Percentiles rank a stretch among this genome's conserved stretches.
Conservation (phyloP, 2,329 filamentous ascomycete genomes). For the Paraconiothyrium sp. region DNA sequence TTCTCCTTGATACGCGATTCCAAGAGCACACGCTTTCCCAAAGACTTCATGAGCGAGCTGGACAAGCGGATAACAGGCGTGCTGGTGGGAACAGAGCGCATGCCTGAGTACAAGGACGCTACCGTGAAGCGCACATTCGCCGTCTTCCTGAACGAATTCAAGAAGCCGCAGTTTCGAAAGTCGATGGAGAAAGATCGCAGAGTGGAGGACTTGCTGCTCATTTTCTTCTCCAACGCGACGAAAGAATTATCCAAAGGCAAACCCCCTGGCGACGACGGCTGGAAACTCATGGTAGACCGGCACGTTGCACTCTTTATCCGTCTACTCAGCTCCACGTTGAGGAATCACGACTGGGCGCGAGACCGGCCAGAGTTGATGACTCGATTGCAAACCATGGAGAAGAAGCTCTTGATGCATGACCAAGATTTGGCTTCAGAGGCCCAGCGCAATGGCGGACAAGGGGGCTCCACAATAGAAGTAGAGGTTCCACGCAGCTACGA, state of each 20-base stretch:
- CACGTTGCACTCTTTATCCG: constrained; percentile 95
- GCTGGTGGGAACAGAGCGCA: constrained; percentile 80
- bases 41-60: constrained; percentile 74
- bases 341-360: constrained; percentile 83
- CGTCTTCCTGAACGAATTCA: constrained; percentile 92
- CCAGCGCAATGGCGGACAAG: constrained; percentile 65
- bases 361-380: constrained; percentile 85
- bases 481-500: constrained; percentile 86
- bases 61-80: constrained; percentile 84
- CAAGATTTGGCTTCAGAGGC: constrained; percentile 79
- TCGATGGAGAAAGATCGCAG: constrained; percentile 93
- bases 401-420: constrained; percentile 91
- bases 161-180: constrained; percentile 86
- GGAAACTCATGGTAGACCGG: constrained; percentile 91
- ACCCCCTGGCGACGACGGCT: constrained; percentile 80
- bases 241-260: constrained; percentile 87
- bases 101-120: constrained; percentile 91
- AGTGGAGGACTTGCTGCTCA: constrained; percentile 90
- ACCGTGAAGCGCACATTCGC: constrained; percentile 93
- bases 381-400: constrained; percentile 83
- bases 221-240: constrained; percentile 94
- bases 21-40: constrained; percentile 75
- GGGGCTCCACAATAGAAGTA: constrained; percentile 78
- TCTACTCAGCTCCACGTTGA: constrained; percentile 80
- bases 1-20: constrained; percentile 74